Evolutionary conservation across 73 alveolate genomes (phyloP).

Genomic region (Symbiodinium natans): DNA sequence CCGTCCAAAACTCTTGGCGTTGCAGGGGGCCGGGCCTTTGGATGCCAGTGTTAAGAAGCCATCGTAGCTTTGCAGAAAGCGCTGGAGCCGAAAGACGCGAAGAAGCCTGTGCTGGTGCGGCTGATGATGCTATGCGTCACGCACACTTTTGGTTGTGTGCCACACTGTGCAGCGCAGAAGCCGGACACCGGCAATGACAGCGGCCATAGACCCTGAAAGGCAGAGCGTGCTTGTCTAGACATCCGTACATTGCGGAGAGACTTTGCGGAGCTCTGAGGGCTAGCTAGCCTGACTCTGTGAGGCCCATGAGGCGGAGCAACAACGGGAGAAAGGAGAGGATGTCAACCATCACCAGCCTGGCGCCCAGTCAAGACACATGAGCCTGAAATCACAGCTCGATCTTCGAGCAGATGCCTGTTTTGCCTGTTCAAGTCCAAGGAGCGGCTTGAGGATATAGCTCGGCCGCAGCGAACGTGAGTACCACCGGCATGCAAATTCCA

Average conservation of each 20-base stretch:
- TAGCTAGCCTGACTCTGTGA: slow-evolving; percentile 4
- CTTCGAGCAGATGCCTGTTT: no score
- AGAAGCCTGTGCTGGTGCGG: slow-evolving; percentile 11
- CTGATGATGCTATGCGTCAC: no score
- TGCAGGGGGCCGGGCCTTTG: neutral
- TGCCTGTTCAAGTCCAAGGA: no score
- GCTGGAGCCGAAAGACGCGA: slow-evolving; percentile 73
- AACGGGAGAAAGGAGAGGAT: slow-evolving; percentile 37
- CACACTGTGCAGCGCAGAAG: slow-evolving; percentile 17
- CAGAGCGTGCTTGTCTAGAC: no score
- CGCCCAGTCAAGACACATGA: no score
- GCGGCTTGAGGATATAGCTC: slow-evolving; percentile 66
- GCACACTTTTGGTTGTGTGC: no score
- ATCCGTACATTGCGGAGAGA: no score
- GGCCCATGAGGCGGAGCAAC: slow-evolving; percentile 7
- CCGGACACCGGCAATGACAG: slow-evolving; percentile 47
- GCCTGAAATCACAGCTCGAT: neutral
- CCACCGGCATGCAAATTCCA: slow-evolving; percentile 55
- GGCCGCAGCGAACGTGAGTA: slow-evolving; percentile 87
- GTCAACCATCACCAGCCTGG: neutral
- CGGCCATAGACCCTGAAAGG: neutral
- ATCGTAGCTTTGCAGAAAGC: slow-evolving; percentile 46
- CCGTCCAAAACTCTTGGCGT: no score
- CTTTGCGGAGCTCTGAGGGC: no score
- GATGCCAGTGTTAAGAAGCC: slow-evolving; percentile 49